A percentile compares a stretch with the other conserved stretches of the same genome.
phyloP scores from a whole-genome alignment of 768 basidiomycete species.

The Leccinum barrowsii region DNA sequence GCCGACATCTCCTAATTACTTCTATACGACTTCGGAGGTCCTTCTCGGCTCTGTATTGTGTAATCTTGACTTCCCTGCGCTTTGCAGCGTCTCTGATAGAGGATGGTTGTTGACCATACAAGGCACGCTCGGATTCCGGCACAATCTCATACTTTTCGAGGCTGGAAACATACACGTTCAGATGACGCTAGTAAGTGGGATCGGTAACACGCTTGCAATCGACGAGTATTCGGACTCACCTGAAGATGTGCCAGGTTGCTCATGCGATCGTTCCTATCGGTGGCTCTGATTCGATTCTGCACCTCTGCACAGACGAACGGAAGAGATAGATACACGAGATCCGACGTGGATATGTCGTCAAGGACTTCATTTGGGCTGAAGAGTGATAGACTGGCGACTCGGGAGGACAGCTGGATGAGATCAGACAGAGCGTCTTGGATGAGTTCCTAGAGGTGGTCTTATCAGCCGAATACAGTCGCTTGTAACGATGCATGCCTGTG shows the following conservation, averaged over 20 bases:
- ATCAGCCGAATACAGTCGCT: conserved; percentile 6
- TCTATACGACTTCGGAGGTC: conserved; percentile 69
- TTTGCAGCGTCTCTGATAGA: conserved; percentile 60
- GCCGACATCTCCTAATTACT: conserved; percentile 51
- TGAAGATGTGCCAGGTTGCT: conserved; percentile 50
- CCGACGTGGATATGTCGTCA: conserved; percentile 75
- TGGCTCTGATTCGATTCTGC: conserved; percentile 54
- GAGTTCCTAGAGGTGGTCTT: conserved; percentile 46
- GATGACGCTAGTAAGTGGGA: conserved; percentile 40
- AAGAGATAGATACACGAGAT: conserved; percentile 73
- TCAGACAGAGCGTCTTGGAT: conserved; percentile 53
- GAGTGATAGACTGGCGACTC: conserved; percentile 58
- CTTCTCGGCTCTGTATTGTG: conserved; percentile 85
- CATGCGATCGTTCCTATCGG: conserved; percentile 56
- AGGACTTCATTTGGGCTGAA: conserved; percentile 84
- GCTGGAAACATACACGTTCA: conserved; percentile 43
- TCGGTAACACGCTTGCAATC: conserved; percentile 1
- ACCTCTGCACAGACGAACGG: conserved; percentile 68
- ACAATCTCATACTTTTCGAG: conserved; percentile 68
- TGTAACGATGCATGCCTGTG: conserved; percentile 37
- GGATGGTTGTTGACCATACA: conserved; percentile 49
- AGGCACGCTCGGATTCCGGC: conserved; percentile 51
- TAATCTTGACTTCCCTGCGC: conserved; percentile 85
- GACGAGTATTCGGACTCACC: conserved; percentile 40
- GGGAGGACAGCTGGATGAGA: conserved; percentile 49